Percentiles rank a stretch among this genome's conserved stretches.
Evolutionary conservation across 2,329 filamentous ascomycete species (phyloP).

Genomic region (Byssothecium circinans): DNA sequence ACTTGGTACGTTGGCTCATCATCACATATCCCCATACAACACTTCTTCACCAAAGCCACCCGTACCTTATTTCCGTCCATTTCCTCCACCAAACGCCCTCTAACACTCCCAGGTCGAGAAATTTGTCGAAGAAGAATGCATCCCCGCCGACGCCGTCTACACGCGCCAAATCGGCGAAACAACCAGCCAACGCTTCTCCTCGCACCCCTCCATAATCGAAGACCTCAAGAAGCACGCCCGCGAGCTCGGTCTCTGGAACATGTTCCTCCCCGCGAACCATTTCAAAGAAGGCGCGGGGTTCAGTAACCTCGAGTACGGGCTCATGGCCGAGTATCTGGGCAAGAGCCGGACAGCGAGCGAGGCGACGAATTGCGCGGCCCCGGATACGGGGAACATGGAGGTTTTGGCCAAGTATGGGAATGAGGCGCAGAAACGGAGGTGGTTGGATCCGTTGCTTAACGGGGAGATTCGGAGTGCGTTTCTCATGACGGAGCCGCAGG

Average conservation of each 20-base stretch:
- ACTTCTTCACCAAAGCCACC: neutral
- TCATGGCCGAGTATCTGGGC: conserved; percentile 96
- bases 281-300: conserved; percentile 95
- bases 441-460: conserved; percentile 79
- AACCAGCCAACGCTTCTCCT: conserved; percentile 70
- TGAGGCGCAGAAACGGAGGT: conserved; percentile 79
- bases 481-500: conserved; percentile 89
- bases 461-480: conserved; percentile 88
- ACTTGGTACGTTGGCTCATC: conserved; percentile 58
- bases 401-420: conserved; percentile 90
- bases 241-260: conserved; percentile 90
- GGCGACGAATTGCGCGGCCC: conserved; percentile 85
- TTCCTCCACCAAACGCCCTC: too few species aligned
- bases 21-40: neutral
- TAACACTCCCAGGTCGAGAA: conserved; percentile 68
- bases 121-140: conserved; percentile 93
- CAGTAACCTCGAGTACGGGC: conserved; percentile 92
- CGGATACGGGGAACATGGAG: conserved; percentile 95
- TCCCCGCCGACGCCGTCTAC: conserved; percentile 74
- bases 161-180: conserved; percentile 78
- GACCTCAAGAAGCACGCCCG: conserved; percentile 83
- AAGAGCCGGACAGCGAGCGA: conserved; percentile 72
- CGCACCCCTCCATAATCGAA: conserved; percentile 79
- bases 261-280: conserved; percentile 94
- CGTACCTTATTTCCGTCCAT: too few species aligned